Evolutionary conservation across 192 early-diverging fungal genomes (phyloP), one percentile per base, ranked within the genome.

Genomic region (Diversispora epigaea): DNA sequence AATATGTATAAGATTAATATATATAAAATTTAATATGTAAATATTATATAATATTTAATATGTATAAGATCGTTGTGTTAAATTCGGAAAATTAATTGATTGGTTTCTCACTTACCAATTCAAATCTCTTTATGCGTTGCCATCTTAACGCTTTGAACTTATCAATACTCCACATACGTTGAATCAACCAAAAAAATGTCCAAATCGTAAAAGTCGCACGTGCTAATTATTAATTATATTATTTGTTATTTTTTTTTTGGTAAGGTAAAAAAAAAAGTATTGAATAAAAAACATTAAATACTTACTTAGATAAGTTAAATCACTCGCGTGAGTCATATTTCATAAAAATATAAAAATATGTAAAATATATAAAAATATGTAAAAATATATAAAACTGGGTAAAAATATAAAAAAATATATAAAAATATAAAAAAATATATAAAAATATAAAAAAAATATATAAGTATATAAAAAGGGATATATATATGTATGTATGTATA

Each of bases 171-270:
- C 71, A 73, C 2, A 62, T 58, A 61, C 62, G 71, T 46, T 73
- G 71, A 14, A 73, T 21, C 19, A 73, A 73, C 71, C 71, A 73
- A 39, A 61, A 0, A 17, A 62, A 73, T n/a, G 71, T 73, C 71
- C 71, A 73, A 22, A 21, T 10, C 3, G 15, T 46, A 25, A 73
- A 73, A 14, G 62, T 58, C 11, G 71, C 58, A 46, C 71, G 55
- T 22, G 58, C 71, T 73, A 22, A 46, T 61, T 39, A 43, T 43
- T 9, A 6, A 41, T 17, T 17, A 41, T 6, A 0, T 39, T 63
- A 39, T 14, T 12, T 64, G 15, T 44, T 12, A 7, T 0, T 2
- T 17, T 6, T 17, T 64, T 6, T 14, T 7, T 32, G 1, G 5
- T 60, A 11, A 40, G 6, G 4, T 32, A 10, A 9, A 15, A 4